phyloP scores from a whole-genome alignment of 805 yeast genomes.

The Jamesozyma hellenica region DNA sequence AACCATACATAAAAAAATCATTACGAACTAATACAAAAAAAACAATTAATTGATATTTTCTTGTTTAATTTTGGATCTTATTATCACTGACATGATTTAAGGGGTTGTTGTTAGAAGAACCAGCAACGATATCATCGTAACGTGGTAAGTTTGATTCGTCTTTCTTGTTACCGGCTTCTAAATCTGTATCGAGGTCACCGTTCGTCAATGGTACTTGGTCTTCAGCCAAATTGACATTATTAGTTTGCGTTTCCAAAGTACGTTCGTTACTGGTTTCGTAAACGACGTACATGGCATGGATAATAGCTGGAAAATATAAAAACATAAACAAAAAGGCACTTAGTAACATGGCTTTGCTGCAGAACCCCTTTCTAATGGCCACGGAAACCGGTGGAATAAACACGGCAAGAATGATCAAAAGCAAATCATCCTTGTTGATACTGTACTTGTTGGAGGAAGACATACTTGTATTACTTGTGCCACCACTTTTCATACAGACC shows the following conservation, averaged over 20 bases:
- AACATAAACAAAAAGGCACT: constrained; percentile 13
- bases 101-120: constrained; percentile 1
- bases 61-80: constrained; percentile 16
- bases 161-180: constrained; percentile 8
- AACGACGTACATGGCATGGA: constrained; percentile 20
- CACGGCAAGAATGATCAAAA: constrained; percentile 12
- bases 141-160: constrained; percentile 7
- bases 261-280: constrained; percentile 20
- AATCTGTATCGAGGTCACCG: constrained; percentile 15
- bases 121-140: constrained; percentile 12
- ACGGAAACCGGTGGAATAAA: constrained; percentile 21
- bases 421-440: constrained; percentile 19
- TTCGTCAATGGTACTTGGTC: constrained; percentile 8
- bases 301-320: constrained; percentile 20
- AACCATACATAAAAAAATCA: not conserved
- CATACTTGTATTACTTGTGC: not conserved
- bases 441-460: constrained; percentile 14
- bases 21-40: too few species aligned
- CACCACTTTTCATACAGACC: not conserved
- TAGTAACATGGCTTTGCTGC: constrained; percentile 14
- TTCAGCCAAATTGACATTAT: not conserved
- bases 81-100: constrained; percentile 11
- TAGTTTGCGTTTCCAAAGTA: constrained; percentile 2
- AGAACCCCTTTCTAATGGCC: constrained; percentile 16
- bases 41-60: too few species aligned